These are phyloP conservation scores for Ochetophila trinervis DNA, from an alignment of 306 rosid genomes.

Conservation along the genomic window DNA sequence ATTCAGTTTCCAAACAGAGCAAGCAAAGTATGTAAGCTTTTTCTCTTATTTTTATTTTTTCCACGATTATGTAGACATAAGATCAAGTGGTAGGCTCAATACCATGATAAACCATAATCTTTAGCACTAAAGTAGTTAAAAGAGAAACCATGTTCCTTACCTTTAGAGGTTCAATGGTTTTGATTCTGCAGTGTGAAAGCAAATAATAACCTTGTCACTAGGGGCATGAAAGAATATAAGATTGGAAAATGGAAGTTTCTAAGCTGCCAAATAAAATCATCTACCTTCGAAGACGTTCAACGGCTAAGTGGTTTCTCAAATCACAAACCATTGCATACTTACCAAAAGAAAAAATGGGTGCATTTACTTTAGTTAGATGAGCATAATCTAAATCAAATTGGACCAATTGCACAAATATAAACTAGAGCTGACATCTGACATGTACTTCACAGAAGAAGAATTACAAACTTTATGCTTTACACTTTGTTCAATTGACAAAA, in stretches of 20 bases:
- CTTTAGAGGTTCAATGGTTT: constrained; percentile 75
- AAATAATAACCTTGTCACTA: constrained; percentile 32
- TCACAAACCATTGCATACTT: constrained; percentile 91
- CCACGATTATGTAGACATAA: too few relatives aligned
- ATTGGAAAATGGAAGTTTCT: too few relatives aligned
- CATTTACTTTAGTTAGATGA: background rate
- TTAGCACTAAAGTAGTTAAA: too few relatives aligned
- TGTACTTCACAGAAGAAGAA: background rate
- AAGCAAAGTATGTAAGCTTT: too few relatives aligned
- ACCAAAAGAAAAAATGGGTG: constrained; percentile 23
- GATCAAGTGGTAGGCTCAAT: too few relatives aligned
- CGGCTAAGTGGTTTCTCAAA: constrained; percentile 65
- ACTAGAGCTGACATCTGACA: background rate
- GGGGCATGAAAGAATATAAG: constrained; percentile 8
- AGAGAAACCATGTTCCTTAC: constrained; percentile 44
- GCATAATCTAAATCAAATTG: background rate
- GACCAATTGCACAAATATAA: too few relatives aligned
- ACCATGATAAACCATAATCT: too few relatives aligned
- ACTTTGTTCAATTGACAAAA: background rate
- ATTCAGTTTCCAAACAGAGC: too few relatives aligned
- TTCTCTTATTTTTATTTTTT: too few relatives aligned
- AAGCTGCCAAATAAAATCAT: background rate
- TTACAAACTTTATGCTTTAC: background rate
- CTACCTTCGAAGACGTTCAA: constrained; percentile 91
- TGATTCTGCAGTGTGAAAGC: constrained; percentile 69